Base-by-base conservation (phyloP, 352 stramenopile species). In the Pythium vanterpoolii region DNA sequence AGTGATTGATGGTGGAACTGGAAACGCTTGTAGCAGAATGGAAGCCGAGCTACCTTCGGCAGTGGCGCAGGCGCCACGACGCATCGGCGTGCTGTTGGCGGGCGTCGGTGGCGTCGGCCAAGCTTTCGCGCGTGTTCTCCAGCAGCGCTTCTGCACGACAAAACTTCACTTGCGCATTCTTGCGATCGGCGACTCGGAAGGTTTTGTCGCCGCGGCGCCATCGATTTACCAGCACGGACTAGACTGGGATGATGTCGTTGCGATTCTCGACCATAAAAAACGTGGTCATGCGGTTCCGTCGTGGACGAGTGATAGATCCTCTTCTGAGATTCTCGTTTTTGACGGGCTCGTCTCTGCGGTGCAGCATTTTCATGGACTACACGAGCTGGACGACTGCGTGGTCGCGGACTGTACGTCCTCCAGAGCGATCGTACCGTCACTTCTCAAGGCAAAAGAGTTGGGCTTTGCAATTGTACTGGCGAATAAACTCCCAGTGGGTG, bases 401-500 rank as follows among this genome's bases (percentile, higher is more conserved):
- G 45, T 76, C 4, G 57, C 74, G 13, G 69, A 77, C 58, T 77
- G 69, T 55, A 69, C 62, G 6, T 69, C 53, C 4, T 69, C 69
- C 1, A 23, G 16, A 31, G 10, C 26, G 19, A 76, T 62, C 26
- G 59, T 39, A 1, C 33, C 65, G 11, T 56, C 52, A 13, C 61
- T 76, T 26, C 45, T 71, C n/a, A 31, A 44, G 21, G 56, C 47
- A 1, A 56, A 47, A 18, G n/a, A 63, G 23, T 40, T 71, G 38
- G 69, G 65, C 9, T 72, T 74, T 46, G 69, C 44, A 2, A 60
- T 89, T 9, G 43, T 73, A 3, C 56, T 78, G 47, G 76, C 78
- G 3, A 89, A 89, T 62, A 89, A 89, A 44, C 55, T 78, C 3
- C 76, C 79, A 10, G 69, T 86, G 33, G 62, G 63, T 8, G 65